Conservation (phyloP, 2,329 filamentous ascomycete species). For the Canariomyces notabilis region DNA sequence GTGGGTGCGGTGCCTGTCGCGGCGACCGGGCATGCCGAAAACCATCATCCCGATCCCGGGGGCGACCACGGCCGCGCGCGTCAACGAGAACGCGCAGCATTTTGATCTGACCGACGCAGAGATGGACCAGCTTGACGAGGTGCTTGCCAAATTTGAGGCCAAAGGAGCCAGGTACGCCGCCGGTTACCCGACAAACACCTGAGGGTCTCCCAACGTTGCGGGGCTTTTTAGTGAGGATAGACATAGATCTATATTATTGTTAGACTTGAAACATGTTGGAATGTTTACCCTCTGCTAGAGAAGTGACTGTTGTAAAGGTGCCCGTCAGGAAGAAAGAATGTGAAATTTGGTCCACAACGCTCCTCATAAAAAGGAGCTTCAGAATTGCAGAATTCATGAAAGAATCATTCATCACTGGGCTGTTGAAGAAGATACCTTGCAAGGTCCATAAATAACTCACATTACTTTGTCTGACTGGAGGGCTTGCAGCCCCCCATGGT, state of each 20-base stretch:
- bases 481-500: no score
- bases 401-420: conserved; percentile 29
- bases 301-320: not conserved
- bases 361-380: conserved; percentile 26
- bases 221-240: not conserved
- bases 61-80: conserved; percentile 49
- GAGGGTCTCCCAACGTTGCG: not conserved
- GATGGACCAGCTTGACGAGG: conserved; percentile 44
- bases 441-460: no score
- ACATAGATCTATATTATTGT: not conserved
- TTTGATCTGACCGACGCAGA: conserved; percentile 48
- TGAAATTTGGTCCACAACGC: conserved; percentile 22
- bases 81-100: conserved; percentile 53
- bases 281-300: not conserved
- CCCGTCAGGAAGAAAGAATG: conserved; percentile 19
- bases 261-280: not conserved
- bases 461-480: no score
- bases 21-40: conserved; percentile 46
- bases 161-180: conserved; percentile 44
- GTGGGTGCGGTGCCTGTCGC: conserved; percentile 52
- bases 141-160: conserved; percentile 44
- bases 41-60: conserved; percentile 63
- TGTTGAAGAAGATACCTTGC: not conserved
- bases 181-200: conserved; percentile 12
- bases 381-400: conserved; percentile 47